These are phyloP conservation scores for Emergomyces africanus DNA, from an alignment of 2,329 filamentous ascomycete species.

Conservation along the genomic window DNA sequence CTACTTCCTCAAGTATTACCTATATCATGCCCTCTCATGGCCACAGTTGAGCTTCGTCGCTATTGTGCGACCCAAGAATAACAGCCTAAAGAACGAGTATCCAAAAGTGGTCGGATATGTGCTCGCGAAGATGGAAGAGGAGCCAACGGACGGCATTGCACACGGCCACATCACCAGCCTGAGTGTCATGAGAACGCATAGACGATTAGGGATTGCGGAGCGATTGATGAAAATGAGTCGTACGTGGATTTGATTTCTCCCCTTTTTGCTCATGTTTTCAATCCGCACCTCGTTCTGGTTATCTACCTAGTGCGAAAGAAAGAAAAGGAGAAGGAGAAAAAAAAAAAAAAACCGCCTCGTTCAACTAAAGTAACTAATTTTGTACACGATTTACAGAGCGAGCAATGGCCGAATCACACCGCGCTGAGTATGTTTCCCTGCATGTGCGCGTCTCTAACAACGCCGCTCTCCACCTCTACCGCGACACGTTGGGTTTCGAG, in stretches of 20 bases:
- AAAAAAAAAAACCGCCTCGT: not conserved
- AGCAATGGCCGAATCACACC: slow-evolving; percentile 93
- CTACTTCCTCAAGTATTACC: slow-evolving; percentile 99
- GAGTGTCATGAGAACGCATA: slow-evolving; percentile 92
- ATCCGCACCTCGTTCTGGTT: not conserved
- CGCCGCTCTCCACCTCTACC: slow-evolving; percentile 83
- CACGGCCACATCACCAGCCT: slow-evolving; percentile 95
- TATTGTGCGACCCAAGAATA: slow-evolving; percentile 71
- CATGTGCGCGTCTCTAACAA: slow-evolving; percentile 92
- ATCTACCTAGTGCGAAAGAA: not conserved
- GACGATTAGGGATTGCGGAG: slow-evolving; percentile 82
- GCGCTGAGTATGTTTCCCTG: slow-evolving; percentile 82
- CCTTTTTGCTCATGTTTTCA: not conserved
- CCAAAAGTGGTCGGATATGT: slow-evolving; percentile 98
- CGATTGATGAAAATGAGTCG: slow-evolving; percentile 95
- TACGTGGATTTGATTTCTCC: slow-evolving; percentile 37
- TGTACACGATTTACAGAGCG: slow-evolving; percentile 45
- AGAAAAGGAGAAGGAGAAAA: no score
- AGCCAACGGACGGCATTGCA: slow-evolving; percentile 75
- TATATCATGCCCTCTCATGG: slow-evolving; percentile 98
- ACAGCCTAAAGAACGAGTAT: slow-evolving; percentile 47
- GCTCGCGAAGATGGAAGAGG: slow-evolving; percentile 99
- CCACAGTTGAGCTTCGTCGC: slow-evolving; percentile 94
- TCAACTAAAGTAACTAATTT: not conserved
- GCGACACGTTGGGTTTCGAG: slow-evolving; percentile 79